Base-by-base conservation (phyloP, 768 basidiomycete species). In the Hericium coralloides region DNA sequence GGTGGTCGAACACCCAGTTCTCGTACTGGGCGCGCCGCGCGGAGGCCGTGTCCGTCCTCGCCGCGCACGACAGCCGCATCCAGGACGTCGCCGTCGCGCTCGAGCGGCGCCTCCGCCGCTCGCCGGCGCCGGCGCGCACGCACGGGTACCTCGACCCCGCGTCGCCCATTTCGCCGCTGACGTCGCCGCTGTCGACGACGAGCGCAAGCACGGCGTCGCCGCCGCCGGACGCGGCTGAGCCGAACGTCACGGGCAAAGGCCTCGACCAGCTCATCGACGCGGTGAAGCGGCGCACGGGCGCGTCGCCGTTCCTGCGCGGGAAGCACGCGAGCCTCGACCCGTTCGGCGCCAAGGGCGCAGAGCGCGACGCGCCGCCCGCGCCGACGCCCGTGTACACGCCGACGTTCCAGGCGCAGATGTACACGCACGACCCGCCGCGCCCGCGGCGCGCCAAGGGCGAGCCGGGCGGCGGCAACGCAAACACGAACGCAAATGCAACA, bases 1-100 rank as follows among this genome's bases (percentile, higher is more conserved):
- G 77, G 57, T 79, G 77, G 77, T 79, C 78, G 18, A 78, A 79
- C 52, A 79, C 77, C 9, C 78, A 79, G 56, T 78, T 78, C 52
- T 79, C 77, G 49, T 79, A 79, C 58, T 78, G 77, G 78, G 75
- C 77, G n/a, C 76, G 77, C 53, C 76, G 77, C 31, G 67, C 73
- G 5, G 78, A 79, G 64, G 77, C 75, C 26, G 73, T 78, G 48
- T 77, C 76, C 51, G 77, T 79, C 39, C 70, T 78, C 31, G 69
- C 72, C 15, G 59, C 67, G 39, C 70, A 74, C 47, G 77, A 78
- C 59, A 65, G 67, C 39, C 73, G 72, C 43, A 68, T 78, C 43
- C 70, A 64, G 22, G 66, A 72, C 23, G 74, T 79, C 41, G 73
- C 73, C 23, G 54, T 68, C 23, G 75, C 74, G 14, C 64, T 79